Percentiles rank a stretch among this genome's conserved stretches.
Evolutionary conservation across 805 yeast species (phyloP).

Genomic region (Torulaspora delbrueckii): DNA sequence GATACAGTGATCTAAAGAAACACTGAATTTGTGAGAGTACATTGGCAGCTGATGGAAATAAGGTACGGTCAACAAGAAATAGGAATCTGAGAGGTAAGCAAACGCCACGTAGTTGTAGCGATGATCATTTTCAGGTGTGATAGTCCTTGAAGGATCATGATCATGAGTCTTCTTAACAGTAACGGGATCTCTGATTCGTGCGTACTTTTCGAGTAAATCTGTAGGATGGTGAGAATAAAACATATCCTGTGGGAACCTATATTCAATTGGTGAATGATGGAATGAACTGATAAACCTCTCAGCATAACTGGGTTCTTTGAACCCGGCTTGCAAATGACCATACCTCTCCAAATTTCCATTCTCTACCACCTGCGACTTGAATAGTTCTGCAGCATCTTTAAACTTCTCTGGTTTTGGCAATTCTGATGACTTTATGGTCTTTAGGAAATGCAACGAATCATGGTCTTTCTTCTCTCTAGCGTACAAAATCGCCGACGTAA

Average conservation of each 20-base stretch:
- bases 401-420: conserved; percentile 36
- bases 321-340: conserved; percentile 7
- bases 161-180: conserved; percentile 2
- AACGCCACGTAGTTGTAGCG: conserved; percentile 51
- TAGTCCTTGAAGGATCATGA: conserved; percentile 5
- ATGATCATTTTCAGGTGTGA: conserved; percentile 23
- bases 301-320: conserved; percentile 6
- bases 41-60: conserved; percentile 46
- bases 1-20: conserved; percentile 61
- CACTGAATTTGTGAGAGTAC: conserved; percentile 47
- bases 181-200: conserved; percentile 20
- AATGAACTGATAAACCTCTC: conserved; percentile 33
- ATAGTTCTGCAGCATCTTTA: conserved; percentile 20
- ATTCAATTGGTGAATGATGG: conserved; percentile 31
- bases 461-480: conserved; percentile 23
- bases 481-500: conserved; percentile 48
- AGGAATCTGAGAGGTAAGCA: conserved; percentile 56
- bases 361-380: conserved; percentile 16
- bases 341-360: conserved; percentile 9
- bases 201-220: conserved; percentile 26
- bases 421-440: conserved; percentile 32
- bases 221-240: conserved; percentile 22
- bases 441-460: conserved; percentile 21
- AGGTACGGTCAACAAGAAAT: conserved; percentile 48
- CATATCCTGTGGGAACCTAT: conserved; percentile 36